Percentiles rank a stretch among this genome's conserved stretches.
Conservation (phyloP, 208 protist genomes). For the Angomonas deanei region DNA sequence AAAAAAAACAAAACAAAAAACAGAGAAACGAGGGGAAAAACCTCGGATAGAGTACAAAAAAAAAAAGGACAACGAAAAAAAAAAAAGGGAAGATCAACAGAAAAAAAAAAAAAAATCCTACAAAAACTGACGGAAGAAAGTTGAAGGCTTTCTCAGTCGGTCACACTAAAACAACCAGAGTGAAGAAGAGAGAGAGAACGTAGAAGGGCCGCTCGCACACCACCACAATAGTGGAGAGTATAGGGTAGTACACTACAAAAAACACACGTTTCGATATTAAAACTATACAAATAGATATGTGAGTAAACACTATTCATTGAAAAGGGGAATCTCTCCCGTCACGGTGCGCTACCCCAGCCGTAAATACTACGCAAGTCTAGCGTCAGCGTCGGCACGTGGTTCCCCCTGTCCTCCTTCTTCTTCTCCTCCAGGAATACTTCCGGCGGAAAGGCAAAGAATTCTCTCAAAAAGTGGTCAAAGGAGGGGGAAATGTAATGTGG, state of each 20-base stretch:
- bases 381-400: not conserved
- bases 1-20: not conserved
- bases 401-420: not conserved
- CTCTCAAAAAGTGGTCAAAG: conserved; percentile 84
- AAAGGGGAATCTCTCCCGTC: no score
- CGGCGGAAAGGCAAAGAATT: conserved; percentile 77
- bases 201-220: no score
- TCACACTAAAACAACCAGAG: no score
- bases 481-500: conserved; percentile 84
- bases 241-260: no score
- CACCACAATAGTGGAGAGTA: no score
- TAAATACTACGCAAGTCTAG: not conserved
- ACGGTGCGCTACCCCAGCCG: no score
- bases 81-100: not conserved
- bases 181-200: no score
- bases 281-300: no score
- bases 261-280: no score
- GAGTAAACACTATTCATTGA: no score
- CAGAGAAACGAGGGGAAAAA: not conserved
- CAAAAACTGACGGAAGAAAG: not conserved
- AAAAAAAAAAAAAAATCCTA: not conserved
- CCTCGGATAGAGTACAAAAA: no score
- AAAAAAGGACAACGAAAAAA: not conserved
- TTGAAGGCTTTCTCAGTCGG: not conserved
- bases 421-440: conserved; percentile 59